These are phyloP conservation scores for Coniochaeta prunicola DNA, from an alignment of 2,329 filamentous ascomycete genomes.

Conservation along the genomic window DNA sequence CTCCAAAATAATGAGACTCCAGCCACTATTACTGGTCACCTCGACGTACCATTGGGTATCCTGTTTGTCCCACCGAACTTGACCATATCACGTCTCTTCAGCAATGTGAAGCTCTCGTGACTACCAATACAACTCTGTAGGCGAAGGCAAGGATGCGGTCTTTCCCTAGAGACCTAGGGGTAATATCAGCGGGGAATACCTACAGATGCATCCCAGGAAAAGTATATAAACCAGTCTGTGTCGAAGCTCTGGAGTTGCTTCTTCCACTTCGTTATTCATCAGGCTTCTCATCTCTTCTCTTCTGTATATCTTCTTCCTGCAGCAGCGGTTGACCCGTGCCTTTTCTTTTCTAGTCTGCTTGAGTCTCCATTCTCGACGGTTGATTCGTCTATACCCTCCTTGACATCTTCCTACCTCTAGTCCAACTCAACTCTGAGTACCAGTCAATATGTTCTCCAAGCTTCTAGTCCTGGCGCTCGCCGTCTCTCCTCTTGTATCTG, in stretches of 20 bases:
- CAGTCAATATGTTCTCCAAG: conserved; percentile 17
- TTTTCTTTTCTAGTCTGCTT: not conserved
- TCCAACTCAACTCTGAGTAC: not conserved
- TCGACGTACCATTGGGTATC: too few relatives aligned
- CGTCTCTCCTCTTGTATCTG: conserved; percentile 19
- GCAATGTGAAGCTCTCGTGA: too few relatives aligned
- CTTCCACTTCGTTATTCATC: not conserved
- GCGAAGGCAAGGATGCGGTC: too few relatives aligned
- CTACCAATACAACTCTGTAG: too few relatives aligned
- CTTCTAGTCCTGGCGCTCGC: conserved; percentile 18
- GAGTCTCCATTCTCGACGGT: not conserved
- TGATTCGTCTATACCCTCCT: not conserved
- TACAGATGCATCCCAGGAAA: not conserved
- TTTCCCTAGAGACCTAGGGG: too few relatives aligned
- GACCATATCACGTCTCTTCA: not conserved
- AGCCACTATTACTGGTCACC: not conserved
- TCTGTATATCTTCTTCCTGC: not conserved
- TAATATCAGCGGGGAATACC: too few relatives aligned
- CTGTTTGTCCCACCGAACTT: too few relatives aligned
- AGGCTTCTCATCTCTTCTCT: not conserved
- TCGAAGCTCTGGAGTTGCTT: not conserved
- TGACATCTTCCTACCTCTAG: not conserved
- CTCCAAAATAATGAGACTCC: not conserved
- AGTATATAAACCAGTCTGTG: not conserved
- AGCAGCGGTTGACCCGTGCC: conserved; percentile 8